Evolutionary conservation across 1,139 yeast genomes (phyloP).

Genomic region (Debaryomyces sp.): DNA sequence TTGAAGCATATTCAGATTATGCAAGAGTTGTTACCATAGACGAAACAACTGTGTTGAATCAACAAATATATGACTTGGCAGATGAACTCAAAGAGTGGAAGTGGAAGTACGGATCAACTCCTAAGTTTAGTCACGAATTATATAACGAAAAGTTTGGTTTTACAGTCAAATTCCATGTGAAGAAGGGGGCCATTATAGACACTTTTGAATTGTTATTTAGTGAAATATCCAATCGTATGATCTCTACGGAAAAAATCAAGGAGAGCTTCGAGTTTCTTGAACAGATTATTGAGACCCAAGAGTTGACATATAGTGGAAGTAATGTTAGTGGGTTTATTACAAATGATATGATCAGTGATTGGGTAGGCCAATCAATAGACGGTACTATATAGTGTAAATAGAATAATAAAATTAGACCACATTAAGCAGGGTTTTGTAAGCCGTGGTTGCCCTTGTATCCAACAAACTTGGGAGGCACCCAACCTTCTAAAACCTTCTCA

Average conservation of each 20-base stretch:
- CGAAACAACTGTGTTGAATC: conserved; percentile 42
- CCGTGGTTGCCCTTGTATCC: conserved; percentile 63
- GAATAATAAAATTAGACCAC: background rate
- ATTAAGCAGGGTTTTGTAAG: conserved; percentile 22
- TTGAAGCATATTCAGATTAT: conserved; percentile 17
- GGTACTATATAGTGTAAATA: conserved; percentile 46
- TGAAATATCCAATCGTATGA: conserved; percentile 16
- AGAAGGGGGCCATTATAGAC: conserved; percentile 37
- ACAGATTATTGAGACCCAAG: conserved; percentile 26
- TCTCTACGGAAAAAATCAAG: conserved; percentile 19
- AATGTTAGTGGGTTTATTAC: conserved; percentile 48
- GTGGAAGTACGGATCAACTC: conserved; percentile 77
- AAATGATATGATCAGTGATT: conserved; percentile 47
- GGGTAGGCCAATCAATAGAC: conserved; percentile 51
- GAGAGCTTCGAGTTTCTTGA: conserved; percentile 35
- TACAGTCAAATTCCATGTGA: conserved; percentile 42
- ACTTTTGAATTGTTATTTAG: conserved; percentile 21
- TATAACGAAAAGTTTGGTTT: conserved; percentile 32
- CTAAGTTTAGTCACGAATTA: conserved; percentile 57
- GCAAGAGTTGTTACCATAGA: conserved; percentile 23
- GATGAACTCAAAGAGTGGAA: conserved; percentile 57
- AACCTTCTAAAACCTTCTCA: conserved; percentile 40
- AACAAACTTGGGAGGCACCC: conserved; percentile 55
- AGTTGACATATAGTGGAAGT: conserved; percentile 44
- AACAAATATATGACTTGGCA: conserved; percentile 46